Percentiles rank a stretch among this genome's conserved stretches.
These are phyloP conservation scores for Silene coronaria DNA, from an alignment of 179 eudicot genomes.

Conservation along the genomic window DNA sequence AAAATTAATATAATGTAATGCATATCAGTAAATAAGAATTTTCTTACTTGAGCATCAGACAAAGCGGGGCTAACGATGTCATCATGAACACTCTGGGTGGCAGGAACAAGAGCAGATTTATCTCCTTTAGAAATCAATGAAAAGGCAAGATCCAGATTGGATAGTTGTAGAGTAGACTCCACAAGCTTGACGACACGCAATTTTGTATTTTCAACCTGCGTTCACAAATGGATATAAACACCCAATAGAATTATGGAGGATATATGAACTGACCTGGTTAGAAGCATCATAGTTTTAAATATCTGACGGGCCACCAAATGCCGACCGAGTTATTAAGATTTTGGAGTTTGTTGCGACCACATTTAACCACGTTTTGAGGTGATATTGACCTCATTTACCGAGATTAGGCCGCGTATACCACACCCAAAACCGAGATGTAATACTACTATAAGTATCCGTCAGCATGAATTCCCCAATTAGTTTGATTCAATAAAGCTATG, in stretches of 20 bases:
- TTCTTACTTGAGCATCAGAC: constrained; percentile 66
- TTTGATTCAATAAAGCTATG: neutral
- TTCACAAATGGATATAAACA: constrained; percentile 7
- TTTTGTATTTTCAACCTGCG: constrained; percentile 66
- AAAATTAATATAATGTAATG: neutral
- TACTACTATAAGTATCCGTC: neutral
- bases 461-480: neutral
- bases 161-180: constrained; percentile 69
- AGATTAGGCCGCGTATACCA: no score
- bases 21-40: neutral
- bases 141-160: constrained; percentile 78
- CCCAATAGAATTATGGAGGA: neutral
- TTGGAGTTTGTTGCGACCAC: no score
- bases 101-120: constrained; percentile 56
- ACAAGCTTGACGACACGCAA: constrained; percentile 60
- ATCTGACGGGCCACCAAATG: no score
- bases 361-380: no score
- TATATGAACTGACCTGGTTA: neutral
- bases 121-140: constrained; percentile 59
- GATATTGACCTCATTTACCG: no score
- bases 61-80: constrained; percentile 75
- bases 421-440: no score
- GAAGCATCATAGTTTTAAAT: neutral
- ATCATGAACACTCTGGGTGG: constrained; percentile 54
- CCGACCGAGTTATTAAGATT: no score